These are phyloP conservation scores for Lentithecium fluviatile DNA, from an alignment of 495 filamentous ascomycete species.

Conservation along the genomic window DNA sequence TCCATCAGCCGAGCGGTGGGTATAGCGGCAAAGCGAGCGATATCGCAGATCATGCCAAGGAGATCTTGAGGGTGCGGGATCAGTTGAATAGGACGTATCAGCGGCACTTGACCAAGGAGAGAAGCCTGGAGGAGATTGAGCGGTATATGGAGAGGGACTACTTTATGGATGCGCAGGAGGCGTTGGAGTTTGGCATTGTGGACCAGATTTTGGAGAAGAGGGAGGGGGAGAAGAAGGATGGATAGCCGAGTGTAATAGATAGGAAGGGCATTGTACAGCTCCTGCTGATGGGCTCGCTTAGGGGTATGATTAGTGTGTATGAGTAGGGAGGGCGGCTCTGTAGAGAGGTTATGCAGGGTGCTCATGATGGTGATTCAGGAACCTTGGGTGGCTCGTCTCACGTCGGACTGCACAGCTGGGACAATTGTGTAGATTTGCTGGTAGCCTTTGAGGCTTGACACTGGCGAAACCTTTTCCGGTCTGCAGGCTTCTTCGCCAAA, in stretches of 20 bases:
- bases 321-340: too few species aligned
- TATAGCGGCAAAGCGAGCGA: constrained; percentile 88
- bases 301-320: too few species aligned
- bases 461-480: too few species aligned
- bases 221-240: constrained; percentile 42
- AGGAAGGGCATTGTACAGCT: constrained; percentile 12
- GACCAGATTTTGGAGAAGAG: constrained; percentile 78
- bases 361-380: too few species aligned
- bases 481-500: too few species aligned
- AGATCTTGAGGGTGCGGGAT: constrained; percentile 82
- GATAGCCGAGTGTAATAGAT: background rate
- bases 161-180: constrained; percentile 86
- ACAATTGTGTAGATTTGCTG: too few species aligned
- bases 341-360: too few species aligned
- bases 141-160: constrained; percentile 95
- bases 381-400: too few species aligned
- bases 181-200: constrained; percentile 82
- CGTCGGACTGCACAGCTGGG: too few species aligned
- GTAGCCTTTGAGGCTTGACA: too few species aligned
- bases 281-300: background rate
- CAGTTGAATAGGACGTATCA: constrained; percentile 90
- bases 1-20: constrained; percentile 91
- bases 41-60: constrained; percentile 94
- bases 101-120: constrained; percentile 74
- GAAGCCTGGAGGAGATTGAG: constrained; percentile 78